Conservation (phyloP, 2,329 filamentous ascomycete species). For the Plectosphaerella sp. region DNA sequence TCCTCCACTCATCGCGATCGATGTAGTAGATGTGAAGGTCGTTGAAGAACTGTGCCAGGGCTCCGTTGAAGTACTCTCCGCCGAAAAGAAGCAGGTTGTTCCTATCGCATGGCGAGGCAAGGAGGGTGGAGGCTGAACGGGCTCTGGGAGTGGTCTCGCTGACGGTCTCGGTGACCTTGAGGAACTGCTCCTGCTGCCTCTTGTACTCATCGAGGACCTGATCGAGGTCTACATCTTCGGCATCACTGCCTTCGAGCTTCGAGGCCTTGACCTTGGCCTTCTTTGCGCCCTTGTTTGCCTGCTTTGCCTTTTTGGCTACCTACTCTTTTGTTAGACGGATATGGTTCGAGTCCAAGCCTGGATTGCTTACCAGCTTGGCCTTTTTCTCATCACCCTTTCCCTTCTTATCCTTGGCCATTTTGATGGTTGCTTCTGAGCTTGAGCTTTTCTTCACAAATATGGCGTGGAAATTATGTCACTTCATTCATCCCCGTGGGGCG, state of each 20-base stretch:
- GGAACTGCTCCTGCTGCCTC: conserved; percentile 86
- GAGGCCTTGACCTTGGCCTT: conserved; percentile 69
- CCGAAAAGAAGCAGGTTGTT: conserved; percentile 91
- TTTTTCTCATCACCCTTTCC: conserved; percentile 40
- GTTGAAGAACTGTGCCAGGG: conserved; percentile 69
- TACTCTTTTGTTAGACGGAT: conserved; percentile 16
- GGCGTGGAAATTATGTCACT: no score
- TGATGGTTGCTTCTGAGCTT: background rate
- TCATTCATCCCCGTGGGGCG: no score
- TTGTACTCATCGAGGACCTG: conserved; percentile 90
- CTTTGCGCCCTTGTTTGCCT: conserved; percentile 86
- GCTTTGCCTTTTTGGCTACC: conserved; percentile 68
- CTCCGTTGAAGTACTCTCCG: conserved; percentile 93
- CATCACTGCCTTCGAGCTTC: conserved; percentile 76
- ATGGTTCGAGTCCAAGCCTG: conserved; percentile 5
- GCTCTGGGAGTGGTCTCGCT: conserved; percentile 69
- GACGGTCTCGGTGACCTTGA: conserved; percentile 83
- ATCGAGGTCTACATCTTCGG: conserved; percentile 89
- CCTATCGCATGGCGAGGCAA: conserved; percentile 79
- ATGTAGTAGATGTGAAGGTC: conserved; percentile 69
- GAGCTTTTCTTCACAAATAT: no score
- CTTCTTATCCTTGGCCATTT: conserved; percentile 51
- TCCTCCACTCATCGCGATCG: conserved; percentile 84
- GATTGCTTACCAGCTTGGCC: conserved; percentile 37
- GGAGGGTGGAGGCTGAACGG: conserved; percentile 73